These are phyloP conservation scores for Citrus hindsii DNA, from an alignment of 345 rosid genomes.

Conservation along the genomic window DNA sequence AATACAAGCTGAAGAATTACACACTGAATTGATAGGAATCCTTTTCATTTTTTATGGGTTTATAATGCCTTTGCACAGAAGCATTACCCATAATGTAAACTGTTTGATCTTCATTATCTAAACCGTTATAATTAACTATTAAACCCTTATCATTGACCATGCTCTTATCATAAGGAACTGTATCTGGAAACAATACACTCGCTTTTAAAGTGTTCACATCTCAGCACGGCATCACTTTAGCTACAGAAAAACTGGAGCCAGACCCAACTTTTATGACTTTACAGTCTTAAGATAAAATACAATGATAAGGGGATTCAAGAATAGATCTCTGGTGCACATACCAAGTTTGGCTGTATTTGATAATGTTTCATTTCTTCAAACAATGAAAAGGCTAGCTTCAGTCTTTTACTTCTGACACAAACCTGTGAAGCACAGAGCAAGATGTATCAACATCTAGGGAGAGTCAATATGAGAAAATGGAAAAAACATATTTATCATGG, in stretches of 20 bases:
- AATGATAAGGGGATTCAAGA: background rate
- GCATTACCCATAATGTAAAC: background rate
- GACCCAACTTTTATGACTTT: background rate
- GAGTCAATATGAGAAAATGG: slow-evolving; percentile 6
- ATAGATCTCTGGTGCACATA: slow-evolving; percentile 23
- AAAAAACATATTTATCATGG: background rate
- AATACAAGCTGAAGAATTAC: background rate
- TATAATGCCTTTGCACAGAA: background rate
- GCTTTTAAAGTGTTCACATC: background rate
- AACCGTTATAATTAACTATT: background rate
- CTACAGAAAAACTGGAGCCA: background rate
- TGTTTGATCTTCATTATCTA: background rate
- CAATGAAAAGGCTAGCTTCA: slow-evolving; percentile 73
- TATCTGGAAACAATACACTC: background rate
- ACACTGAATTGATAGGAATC: background rate
- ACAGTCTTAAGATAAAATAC: background rate
- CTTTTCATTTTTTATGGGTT: background rate
- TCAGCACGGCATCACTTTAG: background rate
- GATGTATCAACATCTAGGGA: slow-evolving; percentile 12
- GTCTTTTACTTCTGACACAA: slow-evolving; percentile 54
- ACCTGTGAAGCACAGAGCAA: slow-evolving; percentile 43
- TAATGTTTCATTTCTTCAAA: slow-evolving; percentile 80
- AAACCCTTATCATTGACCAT: background rate
- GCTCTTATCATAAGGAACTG: background rate
- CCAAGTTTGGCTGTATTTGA: slow-evolving; percentile 76